Evolutionary conservation across 371 early-diverging fungal species (phyloP), one percentile per base, ranked within the genome.

Genomic region (Nematocida ironsii): DNA sequence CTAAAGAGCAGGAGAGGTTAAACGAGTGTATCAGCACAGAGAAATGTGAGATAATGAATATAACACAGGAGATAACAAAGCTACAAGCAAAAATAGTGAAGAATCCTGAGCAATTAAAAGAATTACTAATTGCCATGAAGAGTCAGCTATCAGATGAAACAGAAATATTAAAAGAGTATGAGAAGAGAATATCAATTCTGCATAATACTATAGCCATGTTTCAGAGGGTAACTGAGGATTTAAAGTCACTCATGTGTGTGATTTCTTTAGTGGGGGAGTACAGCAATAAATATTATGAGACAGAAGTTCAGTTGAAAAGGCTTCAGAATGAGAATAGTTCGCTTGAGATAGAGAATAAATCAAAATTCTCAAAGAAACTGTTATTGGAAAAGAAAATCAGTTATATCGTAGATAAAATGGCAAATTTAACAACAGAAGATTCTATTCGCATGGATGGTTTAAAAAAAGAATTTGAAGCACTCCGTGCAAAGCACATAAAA

Each of bases 71-170:
- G 44, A 62, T 78, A 23, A 50, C 70, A 23, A 69, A 54, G 42
- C 68, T 78, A 13, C 54, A 68, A 56, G 80, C 80, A 16, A 69
- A 70, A 60, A 78, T 78, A 57, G 80, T 78, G 16, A 78, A 68
- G 48, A 78, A 78, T 42, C 76, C 76, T 44, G 76, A 75, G 40
- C 76, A 75, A 54, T 48, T 75, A 9, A 75, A 75, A 67, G 76
- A 75, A 42, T 13, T 75, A 18, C 56, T 75, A 18, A 64, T 75
- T 50, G 66, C 42, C 25, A 75, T 75, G 76, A 75, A 75, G 40
- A 52, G 13, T 16, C 76, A 75, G 58, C 47, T 68, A 6, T 13
- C 13, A 27, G 58, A 64, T n/a, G 76, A 75, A 68, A 40, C 73
- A 56, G 70, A 56, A n/a, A 56, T 69, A n/a, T 50, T 75, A 18